These are phyloP conservation scores for Trichomonas tenax DNA, from an alignment of 208 protist genomes.

Conservation along the genomic window DNA sequence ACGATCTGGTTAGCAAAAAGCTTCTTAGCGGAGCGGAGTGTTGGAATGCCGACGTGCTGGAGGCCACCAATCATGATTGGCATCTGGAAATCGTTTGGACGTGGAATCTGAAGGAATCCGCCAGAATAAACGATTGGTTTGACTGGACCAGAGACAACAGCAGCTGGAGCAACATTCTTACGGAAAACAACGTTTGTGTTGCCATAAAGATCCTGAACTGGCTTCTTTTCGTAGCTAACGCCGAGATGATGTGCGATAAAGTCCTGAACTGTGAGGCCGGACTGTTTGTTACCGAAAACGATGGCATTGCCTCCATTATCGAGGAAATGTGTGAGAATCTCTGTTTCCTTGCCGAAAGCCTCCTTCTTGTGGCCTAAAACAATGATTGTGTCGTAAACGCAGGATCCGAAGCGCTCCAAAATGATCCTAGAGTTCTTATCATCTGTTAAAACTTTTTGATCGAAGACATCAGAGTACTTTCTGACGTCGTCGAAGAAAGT, in stretches of 20 bases:
- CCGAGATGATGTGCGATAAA: neutral
- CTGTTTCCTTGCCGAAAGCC: neutral
- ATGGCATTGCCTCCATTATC: neutral
- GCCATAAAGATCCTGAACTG: neutral
- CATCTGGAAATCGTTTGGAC: slow-evolving; percentile 14
- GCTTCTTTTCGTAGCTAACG: neutral
- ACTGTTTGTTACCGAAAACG: neutral
- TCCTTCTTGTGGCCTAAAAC: neutral
- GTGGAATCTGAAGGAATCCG: neutral
- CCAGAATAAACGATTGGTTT: neutral
- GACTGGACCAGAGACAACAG: neutral
- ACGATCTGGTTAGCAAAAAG: neutral
- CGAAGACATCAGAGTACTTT: neutral
- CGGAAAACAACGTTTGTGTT: neutral
- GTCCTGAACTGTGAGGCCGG: neutral
- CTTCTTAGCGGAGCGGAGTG: neutral
- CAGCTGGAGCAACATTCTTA: neutral
- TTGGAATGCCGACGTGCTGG: neutral
- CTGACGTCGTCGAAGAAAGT: neutral
- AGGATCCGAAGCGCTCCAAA: neutral
- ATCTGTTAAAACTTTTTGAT: neutral
- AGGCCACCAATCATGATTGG: neutral
- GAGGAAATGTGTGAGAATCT: neutral
- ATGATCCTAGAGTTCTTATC: neutral
- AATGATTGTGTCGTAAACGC: neutral